A percentile compares a stretch with the other conserved stretches of the same genome.
Conservation (phyloP, 345 rosid genomes). For the Microthlaspi erraticum region DNA sequence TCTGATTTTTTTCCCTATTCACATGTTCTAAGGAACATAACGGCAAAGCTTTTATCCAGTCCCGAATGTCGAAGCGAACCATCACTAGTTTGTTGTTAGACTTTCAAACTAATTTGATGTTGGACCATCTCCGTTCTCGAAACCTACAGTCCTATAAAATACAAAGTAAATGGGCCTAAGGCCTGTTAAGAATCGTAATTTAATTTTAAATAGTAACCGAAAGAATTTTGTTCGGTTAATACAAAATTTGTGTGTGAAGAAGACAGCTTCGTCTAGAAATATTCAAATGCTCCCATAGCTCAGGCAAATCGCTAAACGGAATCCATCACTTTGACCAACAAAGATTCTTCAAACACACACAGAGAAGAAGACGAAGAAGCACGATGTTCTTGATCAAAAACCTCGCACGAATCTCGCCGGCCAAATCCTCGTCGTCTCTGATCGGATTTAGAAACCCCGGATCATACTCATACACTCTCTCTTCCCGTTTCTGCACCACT, state of each 20-base stretch:
- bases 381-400: slow-evolving; percentile 53
- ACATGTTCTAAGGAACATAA: too few species aligned
- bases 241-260: background rate
- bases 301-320: slow-evolving; percentile 1
- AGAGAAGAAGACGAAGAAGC: background rate
- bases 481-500: slow-evolving; percentile 49
- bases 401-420: slow-evolving; percentile 41
- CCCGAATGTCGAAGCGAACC: too few species aligned
- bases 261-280: background rate
- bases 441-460: slow-evolving; percentile 15
- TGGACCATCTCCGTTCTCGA: background rate
- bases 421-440: slow-evolving; percentile 28
- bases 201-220: background rate
- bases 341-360: background rate
- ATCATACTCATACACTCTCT: slow-evolving; percentile 30
- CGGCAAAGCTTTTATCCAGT: too few species aligned
- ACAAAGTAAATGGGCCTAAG: background rate
- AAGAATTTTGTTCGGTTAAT: background rate
- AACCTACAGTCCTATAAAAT: background rate
- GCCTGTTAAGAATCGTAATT: slow-evolving; percentile 1
- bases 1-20: too few species aligned
- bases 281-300: slow-evolving; percentile 26
- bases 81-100: too few species aligned
- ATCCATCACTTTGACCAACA: slow-evolving; percentile 6
- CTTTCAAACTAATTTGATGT: background rate